Base-by-base conservation (phyloP, 768 basidiomycete genomes). In the Pleurotus pulmonarius region DNA sequence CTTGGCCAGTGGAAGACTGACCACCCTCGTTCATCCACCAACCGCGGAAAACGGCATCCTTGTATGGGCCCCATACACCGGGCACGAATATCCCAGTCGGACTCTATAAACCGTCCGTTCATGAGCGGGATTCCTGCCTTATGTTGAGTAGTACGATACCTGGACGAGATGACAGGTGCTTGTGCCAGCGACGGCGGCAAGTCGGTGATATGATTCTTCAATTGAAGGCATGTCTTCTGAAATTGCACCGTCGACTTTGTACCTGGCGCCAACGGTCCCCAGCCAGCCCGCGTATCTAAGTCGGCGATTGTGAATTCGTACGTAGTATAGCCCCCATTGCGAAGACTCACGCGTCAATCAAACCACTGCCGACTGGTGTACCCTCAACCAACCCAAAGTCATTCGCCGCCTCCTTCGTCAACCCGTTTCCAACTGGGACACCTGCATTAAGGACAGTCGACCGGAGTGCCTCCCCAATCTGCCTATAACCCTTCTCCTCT, bases 11-110 rank as follows among this genome's bases (percentile, higher is more conserved):
- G 1, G 94, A 95, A 6, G 94, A 97, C 71, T 99, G 97, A 2
- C 97, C 97, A 39, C 96, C 97, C 72, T 99, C 97, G 65, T 95
- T 99, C 94, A 98, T 97, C 97, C 96, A 99, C 88, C 92, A 95
- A 15, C 88, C 93, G 43, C 86, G 86, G 73, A 98, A 94, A 29
- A 95, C 80, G 5, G 93, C 87, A 65, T 98, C 88, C 83, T 82
- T 88, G 69, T 93, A 94, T 1, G 92, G 92, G 0, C 92, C 92
- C 94, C 94, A 97, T 18, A 97, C 88, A 1, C 97, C 94, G 29
- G 86, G 80, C 2, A 98, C 96, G 61, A 95, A 93, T 6, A 94
- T 81, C 0, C 87, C 88, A 55, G 92, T 72, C 3, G 82, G 83
- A 69, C 89, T 94, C 87, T 94, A 52, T 1, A 46, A 6, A 15